Conservation (phyloP, 2,329 filamentous ascomycete species). For the Apiospora hydei region DNA sequence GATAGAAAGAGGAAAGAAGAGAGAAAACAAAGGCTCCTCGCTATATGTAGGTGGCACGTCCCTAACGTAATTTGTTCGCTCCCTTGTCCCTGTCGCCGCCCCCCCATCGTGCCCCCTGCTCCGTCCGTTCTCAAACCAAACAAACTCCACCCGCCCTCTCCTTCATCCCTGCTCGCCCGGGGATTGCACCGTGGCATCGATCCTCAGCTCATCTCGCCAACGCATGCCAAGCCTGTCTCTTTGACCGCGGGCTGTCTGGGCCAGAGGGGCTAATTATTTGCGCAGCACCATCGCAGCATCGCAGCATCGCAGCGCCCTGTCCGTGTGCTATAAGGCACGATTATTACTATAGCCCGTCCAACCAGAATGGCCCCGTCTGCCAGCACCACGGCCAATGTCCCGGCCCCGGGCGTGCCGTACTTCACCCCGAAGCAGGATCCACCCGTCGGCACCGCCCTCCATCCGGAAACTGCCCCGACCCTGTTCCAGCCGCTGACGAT, state of each 20-base stretch:
- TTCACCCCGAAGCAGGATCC: conserved; percentile 63
- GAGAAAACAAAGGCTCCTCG: background rate
- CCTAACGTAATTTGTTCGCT: background rate
- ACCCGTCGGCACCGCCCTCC: conserved; percentile 56
- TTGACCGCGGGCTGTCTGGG: conserved; percentile 6
- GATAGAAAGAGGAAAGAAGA: too few species aligned
- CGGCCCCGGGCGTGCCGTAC: conserved; percentile 55
- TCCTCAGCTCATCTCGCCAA: conserved; percentile 31
- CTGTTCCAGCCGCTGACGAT: conserved; percentile 63
- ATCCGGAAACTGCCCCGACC: conserved; percentile 53
- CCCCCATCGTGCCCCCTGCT: background rate
- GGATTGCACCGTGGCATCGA: conserved; percentile 22
- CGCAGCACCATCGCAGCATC: background rate
- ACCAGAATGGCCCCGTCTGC: background rate
- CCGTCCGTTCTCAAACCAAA: conserved; percentile 8
- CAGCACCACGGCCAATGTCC: conserved; percentile 34
- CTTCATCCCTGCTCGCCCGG: conserved; percentile 17
- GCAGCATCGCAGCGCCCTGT: too few species aligned
- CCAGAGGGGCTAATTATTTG: background rate
- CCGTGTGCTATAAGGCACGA: background rate
- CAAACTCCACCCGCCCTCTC: conserved; percentile 8
- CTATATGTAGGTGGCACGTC: conserved; percentile 2
- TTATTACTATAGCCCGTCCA: too few species aligned
- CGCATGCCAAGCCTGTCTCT: conserved; percentile 26
- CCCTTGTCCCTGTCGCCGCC: background rate